A percentile compares a stretch with the other conserved stretches of the same genome.
Evolutionary conservation across 441 rosid genomes (phyloP).

Genomic region (Aleurites moluccanus): DNA sequence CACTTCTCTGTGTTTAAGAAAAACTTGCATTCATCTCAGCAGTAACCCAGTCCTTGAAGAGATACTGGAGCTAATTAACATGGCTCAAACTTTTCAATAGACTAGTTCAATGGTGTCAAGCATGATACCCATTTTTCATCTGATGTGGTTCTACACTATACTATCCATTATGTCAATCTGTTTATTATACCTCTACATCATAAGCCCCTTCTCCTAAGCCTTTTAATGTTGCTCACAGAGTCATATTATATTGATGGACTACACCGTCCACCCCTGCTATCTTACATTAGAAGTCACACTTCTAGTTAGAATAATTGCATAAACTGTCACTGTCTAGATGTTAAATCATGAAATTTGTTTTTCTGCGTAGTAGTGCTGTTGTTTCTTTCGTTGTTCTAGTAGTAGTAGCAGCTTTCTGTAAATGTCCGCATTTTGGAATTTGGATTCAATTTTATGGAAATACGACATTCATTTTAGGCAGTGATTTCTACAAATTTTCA

Average conservation of each 20-base stretch:
- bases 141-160: neutral
- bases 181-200: neutral
- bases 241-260: neutral
- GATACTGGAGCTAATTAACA: neutral
- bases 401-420: too few relatives aligned
- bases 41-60: neutral
- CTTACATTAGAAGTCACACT: neutral
- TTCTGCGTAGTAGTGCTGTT: too few relatives aligned
- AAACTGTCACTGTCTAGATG: neutral
- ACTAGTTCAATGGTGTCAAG: neutral
- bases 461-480: neutral
- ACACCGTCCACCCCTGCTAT: neutral
- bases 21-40: neutral
- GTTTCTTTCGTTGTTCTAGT: too few relatives aligned
- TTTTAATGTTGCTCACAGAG: neutral
- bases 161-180: constrained; percentile 1
- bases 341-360: neutral
- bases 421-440: too few relatives aligned
- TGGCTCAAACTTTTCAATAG: neutral
- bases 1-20: neutral
- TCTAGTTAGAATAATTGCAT: neutral
- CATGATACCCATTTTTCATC: neutral
- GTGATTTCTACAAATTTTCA: neutral
- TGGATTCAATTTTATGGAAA: neutral
- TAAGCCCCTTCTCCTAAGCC: neutral